Evolutionary conservation across 257 asterid species (phyloP), one percentile per base, ranked within the genome.

Genomic region (Gynochthodes officinalis): DNA sequence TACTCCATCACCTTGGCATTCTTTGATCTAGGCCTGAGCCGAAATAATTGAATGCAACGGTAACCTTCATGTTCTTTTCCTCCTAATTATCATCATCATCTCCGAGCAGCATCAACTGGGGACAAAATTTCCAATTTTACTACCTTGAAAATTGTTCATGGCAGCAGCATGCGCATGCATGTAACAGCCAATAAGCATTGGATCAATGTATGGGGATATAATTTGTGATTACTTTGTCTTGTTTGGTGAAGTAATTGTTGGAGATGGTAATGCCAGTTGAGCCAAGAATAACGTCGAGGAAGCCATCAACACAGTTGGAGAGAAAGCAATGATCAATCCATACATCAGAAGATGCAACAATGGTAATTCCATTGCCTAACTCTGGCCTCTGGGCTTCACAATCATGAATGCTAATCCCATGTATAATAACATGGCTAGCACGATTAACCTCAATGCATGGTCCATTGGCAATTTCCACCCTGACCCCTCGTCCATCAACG

Each of bases 291-390:
- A 90, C 89, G 48, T 90, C 98, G 32, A 90, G 84, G 5, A 86
- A 86, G 0, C 98, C 97, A 70, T 90, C 96, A 0, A 60, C 4
- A 58, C 86, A 64, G 1, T 80, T 85, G 2, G 95, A 80, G 49
- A 92, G 87, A 46, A 18, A 83, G 58, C 96, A 90, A 75, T 90
- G 98, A 27, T 93, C 97, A 32, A 90, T 86, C 97, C 98, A 90
- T 11, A 90, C 9, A 72, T 89, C 70, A 0, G 96, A 19, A 0
- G 97, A 85, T 16, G 30, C 78, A 72, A 83, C 87, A 39, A 93
- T 69, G 32, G 57, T 87, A 15, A 93, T 85, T 7, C 79, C 97
- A 68, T 93, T 96, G 1, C 98, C 98, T 1, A 93, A 81, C 43
- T 96, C 96, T 11, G 15, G 37, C 28, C 37, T 12, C 49, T 59